phyloP scores from a whole-genome alignment of 805 yeast species.

The Spathaspora sp. region DNA sequence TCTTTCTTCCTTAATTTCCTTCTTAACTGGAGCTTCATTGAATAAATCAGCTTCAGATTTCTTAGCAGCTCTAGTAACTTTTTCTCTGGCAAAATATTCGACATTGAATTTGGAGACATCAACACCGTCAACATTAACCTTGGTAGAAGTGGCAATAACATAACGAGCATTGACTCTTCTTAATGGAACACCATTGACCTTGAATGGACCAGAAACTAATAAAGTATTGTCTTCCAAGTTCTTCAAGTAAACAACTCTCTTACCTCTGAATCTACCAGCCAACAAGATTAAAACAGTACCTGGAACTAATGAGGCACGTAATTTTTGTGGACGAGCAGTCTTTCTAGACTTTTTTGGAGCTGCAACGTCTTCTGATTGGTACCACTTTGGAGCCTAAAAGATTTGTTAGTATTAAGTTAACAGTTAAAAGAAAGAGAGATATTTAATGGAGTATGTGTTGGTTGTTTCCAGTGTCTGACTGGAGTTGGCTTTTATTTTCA shows the following conservation, averaged over 20 bases:
- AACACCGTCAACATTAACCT: constrained; percentile 73
- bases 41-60: constrained; percentile 93
- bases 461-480: not conserved
- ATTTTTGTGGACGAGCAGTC: constrained; percentile 87
- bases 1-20: constrained; percentile 89
- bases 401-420: constrained; percentile 15
- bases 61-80: constrained; percentile 66
- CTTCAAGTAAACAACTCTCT: constrained; percentile 98
- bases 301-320: constrained; percentile 94
- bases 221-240: constrained; percentile 96
- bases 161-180: constrained; percentile 99
- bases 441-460: not conserved
- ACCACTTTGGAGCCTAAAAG: constrained; percentile 79
- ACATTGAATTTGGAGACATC: constrained; percentile 89
- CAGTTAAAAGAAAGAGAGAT: constrained; percentile 1
- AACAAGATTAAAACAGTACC: constrained; percentile 96
- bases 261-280: constrained; percentile 99
- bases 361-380: constrained; percentile 87
- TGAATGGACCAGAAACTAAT: constrained; percentile 98
- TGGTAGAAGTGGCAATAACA: constrained; percentile 98
- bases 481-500: not conserved
- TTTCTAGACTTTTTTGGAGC: constrained; percentile 88
- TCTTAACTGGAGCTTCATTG: constrained; percentile 70
- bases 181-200: constrained; percentile 98
- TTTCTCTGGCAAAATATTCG: constrained; percentile 95